phyloP scores from a whole-genome alignment of 257 asterid species.

The Striga asiatica region DNA sequence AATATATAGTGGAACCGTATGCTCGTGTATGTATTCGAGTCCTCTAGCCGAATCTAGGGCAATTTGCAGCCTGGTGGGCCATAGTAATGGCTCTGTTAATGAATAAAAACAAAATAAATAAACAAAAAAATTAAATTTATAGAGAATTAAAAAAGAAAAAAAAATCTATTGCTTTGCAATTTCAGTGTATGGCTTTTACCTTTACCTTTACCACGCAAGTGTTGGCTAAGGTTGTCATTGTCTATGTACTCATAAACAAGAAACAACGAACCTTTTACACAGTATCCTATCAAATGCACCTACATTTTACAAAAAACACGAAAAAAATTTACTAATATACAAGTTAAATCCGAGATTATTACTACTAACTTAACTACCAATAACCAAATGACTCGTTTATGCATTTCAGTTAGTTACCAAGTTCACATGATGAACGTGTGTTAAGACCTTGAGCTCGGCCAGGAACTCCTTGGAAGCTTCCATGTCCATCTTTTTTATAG shows the following conservation, averaged over 20 bases:
- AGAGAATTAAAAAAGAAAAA: not conserved
- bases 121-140: not conserved
- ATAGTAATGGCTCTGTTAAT: slow-evolving; percentile 46
- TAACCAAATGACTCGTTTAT: no score
- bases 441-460: slow-evolving; percentile 69
- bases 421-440: slow-evolving; percentile 85
- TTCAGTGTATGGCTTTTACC: not conserved
- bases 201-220: slow-evolving; percentile 61
- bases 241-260: slow-evolving; percentile 80
- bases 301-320: slow-evolving; percentile 16
- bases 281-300: slow-evolving; percentile 83
- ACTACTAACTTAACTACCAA: not conserved
- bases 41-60: slow-evolving; percentile 96
- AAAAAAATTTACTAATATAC: no score
- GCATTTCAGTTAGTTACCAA: slow-evolving; percentile 54
- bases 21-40: slow-evolving; percentile 89
- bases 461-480: slow-evolving; percentile 81
- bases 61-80: slow-evolving; percentile 70
- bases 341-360: not conserved
- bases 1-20: slow-evolving; percentile 76
- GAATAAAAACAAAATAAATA: slow-evolving; percentile 4
- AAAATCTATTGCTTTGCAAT: not conserved
- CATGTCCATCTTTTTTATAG: slow-evolving; percentile 82
- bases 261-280: slow-evolving; percentile 65
- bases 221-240: slow-evolving; percentile 80